Evolutionary conservation across 106 monocot species (phyloP).

Genomic region (Dactylorhiza incarnata): DNA sequence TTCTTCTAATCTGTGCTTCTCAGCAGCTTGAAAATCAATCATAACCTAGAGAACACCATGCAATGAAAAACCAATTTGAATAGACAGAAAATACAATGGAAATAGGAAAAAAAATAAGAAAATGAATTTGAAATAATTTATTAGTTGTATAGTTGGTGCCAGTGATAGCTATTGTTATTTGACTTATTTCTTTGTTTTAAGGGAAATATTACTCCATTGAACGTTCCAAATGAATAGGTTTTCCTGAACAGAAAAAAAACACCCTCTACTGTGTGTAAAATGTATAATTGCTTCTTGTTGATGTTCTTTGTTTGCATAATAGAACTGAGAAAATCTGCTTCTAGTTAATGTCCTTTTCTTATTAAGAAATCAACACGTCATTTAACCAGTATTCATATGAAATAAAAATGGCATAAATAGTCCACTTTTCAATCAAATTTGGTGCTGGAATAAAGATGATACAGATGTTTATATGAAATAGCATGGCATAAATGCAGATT

Average conservation of each 20-base stretch:
- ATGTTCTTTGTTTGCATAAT: not conserved
- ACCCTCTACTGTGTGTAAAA: not conserved
- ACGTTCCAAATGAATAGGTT: not conserved
- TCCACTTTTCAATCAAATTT: not conserved
- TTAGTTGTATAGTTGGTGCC: not conserved
- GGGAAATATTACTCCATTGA: not conserved
- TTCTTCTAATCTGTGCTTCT: slow-evolving; percentile 88
- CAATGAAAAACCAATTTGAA: not conserved
- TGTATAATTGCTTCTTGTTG: not conserved
- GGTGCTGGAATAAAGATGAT: not conserved
- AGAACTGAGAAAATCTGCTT: not conserved
- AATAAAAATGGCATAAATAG: not conserved
- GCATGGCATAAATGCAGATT: too few species aligned
- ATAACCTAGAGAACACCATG: slow-evolving; percentile 49
- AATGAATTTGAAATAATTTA: not conserved
- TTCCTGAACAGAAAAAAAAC: not conserved
- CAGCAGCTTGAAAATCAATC: slow-evolving; percentile 99
- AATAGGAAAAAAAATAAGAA: not conserved
- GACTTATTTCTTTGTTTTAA: not conserved
- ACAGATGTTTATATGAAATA: not conserved
- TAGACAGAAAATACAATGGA: not conserved
- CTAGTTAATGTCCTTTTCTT: not conserved
- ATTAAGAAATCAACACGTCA: not conserved
- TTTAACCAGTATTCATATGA: not conserved
- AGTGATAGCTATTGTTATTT: not conserved